Evolutionary conservation across 805 yeast genomes (phyloP), one percentile per base, ranked within the genome.

Genomic region (Lipomyces sp.): DNA sequence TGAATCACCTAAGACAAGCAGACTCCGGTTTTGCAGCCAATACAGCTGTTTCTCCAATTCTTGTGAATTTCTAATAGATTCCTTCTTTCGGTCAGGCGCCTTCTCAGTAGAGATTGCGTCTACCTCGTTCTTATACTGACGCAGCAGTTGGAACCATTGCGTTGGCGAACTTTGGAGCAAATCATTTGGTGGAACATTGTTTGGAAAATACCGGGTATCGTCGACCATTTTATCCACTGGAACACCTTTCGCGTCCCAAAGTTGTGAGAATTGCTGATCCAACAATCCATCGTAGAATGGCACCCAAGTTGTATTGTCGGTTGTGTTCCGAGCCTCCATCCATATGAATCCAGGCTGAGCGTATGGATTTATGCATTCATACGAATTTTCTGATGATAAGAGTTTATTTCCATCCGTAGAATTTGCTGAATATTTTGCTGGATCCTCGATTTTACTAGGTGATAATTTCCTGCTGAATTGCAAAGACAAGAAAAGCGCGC

Each of bases 1-100:
- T 11, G 66, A 57, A 51, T 67, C 70, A 4, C 66, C 63, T n/a
- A 66, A 29, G 33, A 67, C 37, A n/a, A 67, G 56, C 24, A 65
- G 45, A 37, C 70, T 69, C 33, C 56, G 33, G 32, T 64, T 58
- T 32, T 60, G 35, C 48, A 64, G 54, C 67, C 67, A 64, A 13
- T n/a, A 15, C 48, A 64, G 60, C 32, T 51, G 51, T 37, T 37
- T 15, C 18, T 15, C 45, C 48, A 66, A 39, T 11, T 39, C n/a
- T 39, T n/a, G 45, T 10, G 57, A 35, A 15, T 35, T 32, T 29
- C 8, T 24, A 24, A 50, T 13, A 24, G 29, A 18, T 10, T 50
- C 53, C 32, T 29, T 18, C 2, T 50, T 29, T 39, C 45, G 13
- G 45, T n/a, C 45, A 13, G 45, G 45, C 45, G 4, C 45, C 45